Evolutionary conservation across 352 stramenopile genomes (phyloP).

Genomic region (Phytopythium helicoides): DNA sequence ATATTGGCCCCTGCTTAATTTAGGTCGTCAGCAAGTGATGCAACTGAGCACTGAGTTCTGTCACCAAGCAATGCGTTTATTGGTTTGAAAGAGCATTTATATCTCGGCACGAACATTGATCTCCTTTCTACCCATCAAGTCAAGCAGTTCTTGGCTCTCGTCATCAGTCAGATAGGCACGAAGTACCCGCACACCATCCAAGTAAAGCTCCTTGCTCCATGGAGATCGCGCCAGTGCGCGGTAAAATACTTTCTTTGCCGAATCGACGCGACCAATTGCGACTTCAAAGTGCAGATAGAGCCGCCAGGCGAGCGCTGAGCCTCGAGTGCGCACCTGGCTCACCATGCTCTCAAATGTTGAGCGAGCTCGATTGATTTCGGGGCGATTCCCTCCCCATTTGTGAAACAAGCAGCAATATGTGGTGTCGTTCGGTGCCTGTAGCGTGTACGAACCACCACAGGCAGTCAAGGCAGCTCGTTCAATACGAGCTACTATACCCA

Average conservation of each 20-base stretch:
- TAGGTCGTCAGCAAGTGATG: too few species aligned
- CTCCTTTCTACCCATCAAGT: constrained; percentile 74
- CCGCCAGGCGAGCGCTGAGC: constrained; percentile 59
- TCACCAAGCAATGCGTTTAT: too few species aligned
- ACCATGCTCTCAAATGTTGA: constrained; percentile 69
- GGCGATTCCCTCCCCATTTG: constrained; percentile 55
- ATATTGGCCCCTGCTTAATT: too few species aligned
- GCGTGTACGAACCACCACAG: too few species aligned
- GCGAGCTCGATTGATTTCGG: constrained; percentile 51
- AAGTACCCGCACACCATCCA: constrained; percentile 59
- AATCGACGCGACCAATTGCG: constrained; percentile 61
- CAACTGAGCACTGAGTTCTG: too few species aligned
- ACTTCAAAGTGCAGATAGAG: constrained; percentile 82
- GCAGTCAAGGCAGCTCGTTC: constrained; percentile 35
- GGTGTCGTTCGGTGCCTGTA: too few species aligned
- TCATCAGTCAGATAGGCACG: constrained; percentile 58
- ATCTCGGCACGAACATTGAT: constrained; percentile 60
- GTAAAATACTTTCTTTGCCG: constrained; percentile 71
- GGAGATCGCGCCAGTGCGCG: constrained; percentile 63
- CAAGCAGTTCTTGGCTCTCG: constrained; percentile 62
- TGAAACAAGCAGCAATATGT: constrained; percentile 79
- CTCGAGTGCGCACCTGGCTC: constrained; percentile 40
- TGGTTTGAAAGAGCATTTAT: too few species aligned
- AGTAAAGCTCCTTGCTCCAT: constrained; percentile 79
- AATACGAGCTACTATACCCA: constrained; percentile 59